Conservation (phyloP, 2,329 filamentous ascomycete genomes). For the Penicillium freii region DNA sequence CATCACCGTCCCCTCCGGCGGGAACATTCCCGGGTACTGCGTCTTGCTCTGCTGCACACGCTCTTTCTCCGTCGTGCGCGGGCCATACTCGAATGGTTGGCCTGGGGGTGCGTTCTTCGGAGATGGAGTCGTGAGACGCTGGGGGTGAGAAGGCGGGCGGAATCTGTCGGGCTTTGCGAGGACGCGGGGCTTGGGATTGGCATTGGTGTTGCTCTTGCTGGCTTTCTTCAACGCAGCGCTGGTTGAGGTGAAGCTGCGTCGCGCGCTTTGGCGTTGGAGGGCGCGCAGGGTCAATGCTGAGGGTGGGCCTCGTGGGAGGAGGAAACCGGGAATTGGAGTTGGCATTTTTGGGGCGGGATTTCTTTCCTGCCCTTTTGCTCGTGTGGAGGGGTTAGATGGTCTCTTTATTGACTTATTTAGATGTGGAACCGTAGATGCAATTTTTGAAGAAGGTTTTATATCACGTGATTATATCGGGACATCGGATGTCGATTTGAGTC, state of each 20-base stretch:
- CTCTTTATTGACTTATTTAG: slow-evolving; percentile 8
- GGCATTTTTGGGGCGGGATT: slow-evolving; percentile 13
- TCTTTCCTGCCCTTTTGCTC: not conserved
- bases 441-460: slow-evolving; percentile 9
- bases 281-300: slow-evolving; percentile 32
- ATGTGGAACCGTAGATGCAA: slow-evolving; percentile 7
- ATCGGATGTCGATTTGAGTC: slow-evolving; percentile 3
- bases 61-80: slow-evolving; percentile 64
- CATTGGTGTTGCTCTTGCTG: slow-evolving; percentile 19
- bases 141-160: slow-evolving; percentile 85
- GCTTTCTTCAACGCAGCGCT: slow-evolving; percentile 10
- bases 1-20: slow-evolving; percentile 75
- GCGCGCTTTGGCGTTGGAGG: slow-evolving; percentile 21
- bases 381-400: slow-evolving; percentile 3
- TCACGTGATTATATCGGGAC: slow-evolving; percentile 1
- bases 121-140: slow-evolving; percentile 53
- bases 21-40: slow-evolving; percentile 86
- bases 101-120: slow-evolving; percentile 18
- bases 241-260: slow-evolving; percentile 28
- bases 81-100: slow-evolving; percentile 69
- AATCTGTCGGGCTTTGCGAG: slow-evolving; percentile 87
- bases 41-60: slow-evolving; percentile 59
- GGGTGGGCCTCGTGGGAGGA: slow-evolving; percentile 59
- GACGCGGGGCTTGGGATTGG: slow-evolving; percentile 64
- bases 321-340: slow-evolving; percentile 59